Conservation (phyloP, 495 filamentous ascomycete genomes). For the Aspergillus bertholletiae region DNA sequence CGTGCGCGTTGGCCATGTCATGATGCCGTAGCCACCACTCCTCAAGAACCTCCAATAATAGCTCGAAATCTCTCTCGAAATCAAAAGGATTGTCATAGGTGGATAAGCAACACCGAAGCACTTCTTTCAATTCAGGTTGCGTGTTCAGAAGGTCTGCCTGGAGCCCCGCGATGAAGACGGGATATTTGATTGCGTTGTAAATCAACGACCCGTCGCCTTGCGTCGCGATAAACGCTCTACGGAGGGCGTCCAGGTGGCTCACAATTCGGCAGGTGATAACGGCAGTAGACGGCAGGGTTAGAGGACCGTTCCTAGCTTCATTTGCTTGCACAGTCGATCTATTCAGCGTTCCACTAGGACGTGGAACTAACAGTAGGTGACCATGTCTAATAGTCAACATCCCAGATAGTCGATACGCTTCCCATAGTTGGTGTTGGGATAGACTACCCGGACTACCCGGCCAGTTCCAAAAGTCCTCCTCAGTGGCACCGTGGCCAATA, state of each 20-base stretch:
- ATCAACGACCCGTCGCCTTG: constrained; percentile 18
- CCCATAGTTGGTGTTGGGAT: constrained; percentile 34
- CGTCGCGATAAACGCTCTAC: constrained; percentile 10
- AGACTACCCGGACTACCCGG: constrained; percentile 26
- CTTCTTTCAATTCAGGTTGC: constrained; percentile 19
- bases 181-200: constrained; percentile 28
- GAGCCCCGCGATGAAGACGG: constrained; percentile 24
- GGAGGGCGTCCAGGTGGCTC: constrained; percentile 29
- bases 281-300: constrained; percentile 4
- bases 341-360: not conserved
- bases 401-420: constrained; percentile 31
- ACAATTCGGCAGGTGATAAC: constrained; percentile 27
- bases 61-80: not conserved
- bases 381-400: constrained; percentile 20
- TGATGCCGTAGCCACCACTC: constrained; percentile 24
- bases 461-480: constrained; percentile 36
- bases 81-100: not conserved
- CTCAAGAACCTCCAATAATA: constrained; percentile 26
- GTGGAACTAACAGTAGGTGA: not conserved
- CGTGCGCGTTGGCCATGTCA: constrained; percentile 16
- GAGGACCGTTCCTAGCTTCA: not conserved
- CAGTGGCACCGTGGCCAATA: constrained; percentile 21
- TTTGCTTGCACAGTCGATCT: not conserved
- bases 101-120: constrained; percentile 11
- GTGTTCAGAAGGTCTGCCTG: constrained; percentile 19